Evolutionary conservation across 371 early-diverging fungal genomes (phyloP).

Genomic region (Mortierella sp.): DNA sequence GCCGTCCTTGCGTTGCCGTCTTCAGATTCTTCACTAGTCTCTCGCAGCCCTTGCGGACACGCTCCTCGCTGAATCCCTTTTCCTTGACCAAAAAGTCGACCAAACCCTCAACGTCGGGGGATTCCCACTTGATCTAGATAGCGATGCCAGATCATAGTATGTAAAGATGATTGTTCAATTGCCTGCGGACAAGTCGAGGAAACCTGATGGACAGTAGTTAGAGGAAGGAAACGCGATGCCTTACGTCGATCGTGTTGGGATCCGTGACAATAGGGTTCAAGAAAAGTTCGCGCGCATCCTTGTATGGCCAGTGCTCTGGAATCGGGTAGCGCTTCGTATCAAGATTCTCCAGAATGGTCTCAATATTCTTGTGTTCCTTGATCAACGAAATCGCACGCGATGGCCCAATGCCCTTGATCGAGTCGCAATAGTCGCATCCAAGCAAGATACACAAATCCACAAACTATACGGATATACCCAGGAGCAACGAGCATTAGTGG

Average conservation of each 20-base stretch:
- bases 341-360: slow-evolving; percentile 82
- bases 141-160: neutral
- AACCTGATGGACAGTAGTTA: too few species aligned
- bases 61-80: slow-evolving; percentile 97
- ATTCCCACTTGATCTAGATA: slow-evolving; percentile 83
- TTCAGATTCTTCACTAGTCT: slow-evolving; percentile 81
- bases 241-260: slow-evolving; percentile 70
- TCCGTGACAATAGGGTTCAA: slow-evolving; percentile 80
- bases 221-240: neutral
- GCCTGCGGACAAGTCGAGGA: too few species aligned
- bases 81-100: slow-evolving; percentile 93
- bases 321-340: slow-evolving; percentile 81
- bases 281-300: slow-evolving; percentile 95
- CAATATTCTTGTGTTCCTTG: slow-evolving; percentile 89
- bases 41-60: slow-evolving; percentile 88
- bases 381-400: slow-evolving; percentile 91
- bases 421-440: slow-evolving; percentile 99
- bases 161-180: neutral
- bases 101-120: slow-evolving; percentile 91
- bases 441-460: slow-evolving; percentile 99
- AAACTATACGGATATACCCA: slow-evolving; percentile 72
- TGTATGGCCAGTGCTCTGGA: slow-evolving; percentile 92
- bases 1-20: slow-evolving; percentile 87
- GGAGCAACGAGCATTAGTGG: neutral
- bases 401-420: slow-evolving; percentile 97